phyloP scores from a whole-genome alignment of 139 green algal genomes.

The Chloropicon primus region DNA sequence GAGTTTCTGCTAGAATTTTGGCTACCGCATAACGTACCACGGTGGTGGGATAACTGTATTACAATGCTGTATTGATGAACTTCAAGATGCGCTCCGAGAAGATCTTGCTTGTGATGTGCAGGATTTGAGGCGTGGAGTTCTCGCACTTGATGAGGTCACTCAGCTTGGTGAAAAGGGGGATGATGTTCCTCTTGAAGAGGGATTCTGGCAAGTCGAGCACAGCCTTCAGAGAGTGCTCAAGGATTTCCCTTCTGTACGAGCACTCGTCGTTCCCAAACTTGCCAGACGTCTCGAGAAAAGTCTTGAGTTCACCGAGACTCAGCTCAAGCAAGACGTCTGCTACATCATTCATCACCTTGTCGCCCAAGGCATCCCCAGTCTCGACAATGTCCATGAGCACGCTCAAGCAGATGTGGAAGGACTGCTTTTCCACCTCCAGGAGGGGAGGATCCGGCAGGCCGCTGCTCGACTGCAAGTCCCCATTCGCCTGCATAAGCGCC shows the following conservation, averaged over 20 bases:
- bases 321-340: not conserved
- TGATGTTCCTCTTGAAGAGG: not conserved
- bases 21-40: no score
- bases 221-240: not conserved
- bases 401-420: conserved; percentile 65
- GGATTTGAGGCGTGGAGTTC: not conserved
- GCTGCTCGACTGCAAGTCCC: not conserved
- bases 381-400: conserved; percentile 39
- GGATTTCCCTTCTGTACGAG: not conserved
- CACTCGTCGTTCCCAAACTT: not conserved
- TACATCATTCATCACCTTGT: not conserved
- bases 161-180: not conserved
- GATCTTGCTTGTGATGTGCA: not conserved
- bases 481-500: not conserved
- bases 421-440: conserved; percentile 79
- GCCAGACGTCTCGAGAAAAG: not conserved
- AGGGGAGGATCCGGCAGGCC: conserved; percentile 75
- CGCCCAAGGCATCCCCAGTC: no score
- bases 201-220: not conserved
- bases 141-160: not conserved
- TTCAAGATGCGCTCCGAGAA: not conserved
- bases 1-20: no score
- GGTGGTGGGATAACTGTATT: no score
- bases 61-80: no score
- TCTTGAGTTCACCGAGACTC: not conserved